A percentile compares a stretch with the other conserved stretches of the same genome.
phyloP scores from a whole-genome alignment of 495 filamentous ascomycete genomes.

The Aspergillus kassunensis region DNA sequence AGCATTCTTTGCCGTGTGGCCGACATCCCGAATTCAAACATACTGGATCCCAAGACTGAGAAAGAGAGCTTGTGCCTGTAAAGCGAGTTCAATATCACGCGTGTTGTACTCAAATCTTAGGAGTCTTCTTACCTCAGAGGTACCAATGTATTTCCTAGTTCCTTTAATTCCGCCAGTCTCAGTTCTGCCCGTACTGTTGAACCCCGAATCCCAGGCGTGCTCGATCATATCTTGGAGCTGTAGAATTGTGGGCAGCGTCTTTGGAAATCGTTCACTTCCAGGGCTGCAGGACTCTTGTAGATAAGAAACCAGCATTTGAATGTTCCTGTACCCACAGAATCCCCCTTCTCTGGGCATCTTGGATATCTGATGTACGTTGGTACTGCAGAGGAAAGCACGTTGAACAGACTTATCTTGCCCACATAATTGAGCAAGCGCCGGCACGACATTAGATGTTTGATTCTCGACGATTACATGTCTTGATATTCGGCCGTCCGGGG shows the following conservation, averaged over 20 bases:
- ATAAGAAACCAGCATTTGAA: constrained; percentile 88
- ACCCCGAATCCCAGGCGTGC: constrained; percentile 81
- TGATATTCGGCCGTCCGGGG: constrained; percentile 44
- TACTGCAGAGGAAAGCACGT: constrained; percentile 76
- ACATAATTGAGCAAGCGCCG: constrained; percentile 67
- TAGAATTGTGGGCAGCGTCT: constrained; percentile 71
- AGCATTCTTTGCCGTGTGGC: background rate
- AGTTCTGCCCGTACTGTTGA: constrained; percentile 64
- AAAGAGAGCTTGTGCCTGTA: constrained; percentile 77
- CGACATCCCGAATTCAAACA: constrained; percentile 18
- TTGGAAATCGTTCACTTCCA: constrained; percentile 57
- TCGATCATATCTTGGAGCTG: constrained; percentile 88
- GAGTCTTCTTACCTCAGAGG: constrained; percentile 63
- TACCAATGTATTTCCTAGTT: constrained; percentile 94
- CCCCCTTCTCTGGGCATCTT: constrained; percentile 79
- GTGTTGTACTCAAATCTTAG: background rate
- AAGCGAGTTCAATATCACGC: background rate
- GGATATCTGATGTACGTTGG: constrained; percentile 71
- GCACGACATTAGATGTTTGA: constrained; percentile 64
- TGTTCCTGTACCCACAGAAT: constrained; percentile 98
- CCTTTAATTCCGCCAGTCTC: constrained; percentile 87
- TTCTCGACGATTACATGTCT: constrained; percentile 52
- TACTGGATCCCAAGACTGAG: constrained; percentile 62
- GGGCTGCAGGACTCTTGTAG: constrained; percentile 54
- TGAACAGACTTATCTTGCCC: constrained; percentile 59